Conservation (phyloP, 331 rosid genomes). For the Prunus yedoensis region DNA sequence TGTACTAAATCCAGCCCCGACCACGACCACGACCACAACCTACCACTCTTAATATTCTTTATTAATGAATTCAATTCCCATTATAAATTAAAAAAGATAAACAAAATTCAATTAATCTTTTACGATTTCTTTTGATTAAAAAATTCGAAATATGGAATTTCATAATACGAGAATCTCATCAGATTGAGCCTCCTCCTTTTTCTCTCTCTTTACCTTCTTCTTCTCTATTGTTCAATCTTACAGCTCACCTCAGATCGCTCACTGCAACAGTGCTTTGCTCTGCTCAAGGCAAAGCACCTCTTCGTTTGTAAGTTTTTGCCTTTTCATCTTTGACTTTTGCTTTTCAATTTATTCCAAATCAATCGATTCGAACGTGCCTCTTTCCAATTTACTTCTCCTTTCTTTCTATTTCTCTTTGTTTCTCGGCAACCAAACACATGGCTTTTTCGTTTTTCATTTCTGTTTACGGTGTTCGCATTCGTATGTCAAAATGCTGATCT, state of each 20-base stretch:
- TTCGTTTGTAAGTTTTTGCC: background rate
- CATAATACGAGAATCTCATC: background rate
- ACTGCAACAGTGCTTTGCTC: background rate
- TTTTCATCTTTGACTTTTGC: background rate
- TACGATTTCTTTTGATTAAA: background rate
- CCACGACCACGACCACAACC: too few species aligned
- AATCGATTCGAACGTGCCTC: background rate
- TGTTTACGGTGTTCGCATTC: background rate
- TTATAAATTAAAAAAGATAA: background rate
- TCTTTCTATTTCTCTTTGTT: background rate
- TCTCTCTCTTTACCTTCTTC: background rate
- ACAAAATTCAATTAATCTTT: background rate
- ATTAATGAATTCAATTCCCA: too few species aligned
- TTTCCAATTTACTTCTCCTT: background rate
- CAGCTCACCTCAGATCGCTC: conserved; percentile 4
- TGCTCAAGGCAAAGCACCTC: background rate
- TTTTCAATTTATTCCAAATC: background rate
- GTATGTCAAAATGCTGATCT: background rate
- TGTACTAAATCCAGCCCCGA: too few species aligned
- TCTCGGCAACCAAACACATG: conserved; percentile 1
- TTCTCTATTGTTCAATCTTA: background rate
- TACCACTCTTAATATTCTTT: too few species aligned
- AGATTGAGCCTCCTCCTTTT: background rate
- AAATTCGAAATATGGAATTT: background rate
- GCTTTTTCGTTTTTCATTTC: too few species aligned